Conservation (phyloP, 1,139 yeast genomes). For the Sugiyamaella sp. region DNA sequence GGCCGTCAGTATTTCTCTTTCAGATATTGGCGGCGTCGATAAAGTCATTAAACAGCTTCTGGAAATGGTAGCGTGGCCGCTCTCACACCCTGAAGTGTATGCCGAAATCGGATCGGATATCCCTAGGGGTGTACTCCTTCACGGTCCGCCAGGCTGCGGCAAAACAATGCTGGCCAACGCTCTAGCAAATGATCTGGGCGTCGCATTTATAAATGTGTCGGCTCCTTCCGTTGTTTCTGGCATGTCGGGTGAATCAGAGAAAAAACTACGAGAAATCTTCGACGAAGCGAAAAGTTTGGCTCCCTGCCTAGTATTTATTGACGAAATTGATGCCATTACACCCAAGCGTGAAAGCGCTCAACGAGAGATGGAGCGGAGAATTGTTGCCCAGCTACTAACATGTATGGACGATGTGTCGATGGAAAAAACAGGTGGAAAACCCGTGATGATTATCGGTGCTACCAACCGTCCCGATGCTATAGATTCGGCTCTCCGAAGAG, state of each 20-base stretch:
- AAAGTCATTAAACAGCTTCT: constrained; percentile 78
- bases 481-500: constrained; percentile 84
- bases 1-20: constrained; percentile 48
- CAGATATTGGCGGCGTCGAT: constrained; percentile 89
- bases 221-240: constrained; percentile 98
- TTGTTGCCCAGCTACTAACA: constrained; percentile 91
- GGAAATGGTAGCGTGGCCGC: constrained; percentile 90
- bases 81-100: constrained; percentile 91
- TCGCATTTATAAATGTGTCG: constrained; percentile 86
- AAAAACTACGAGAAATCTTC: constrained; percentile 86
- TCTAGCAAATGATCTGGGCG: constrained; percentile 90
- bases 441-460: constrained; percentile 95
- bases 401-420: constrained; percentile 90
- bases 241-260: constrained; percentile 99
- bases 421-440: constrained; percentile 88
- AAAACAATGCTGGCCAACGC: constrained; percentile 96
- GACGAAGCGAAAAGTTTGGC: constrained; percentile 91
- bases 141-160: constrained; percentile 99
- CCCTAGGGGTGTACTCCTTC: constrained; percentile 91
- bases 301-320: constrained; percentile 90
- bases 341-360: constrained; percentile 99
- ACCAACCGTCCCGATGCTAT: constrained; percentile 54
- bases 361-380: constrained; percentile 96
- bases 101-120: constrained; percentile 89
- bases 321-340: constrained; percentile 96